A percentile compares a stretch with the other conserved stretches of the same genome.
These are phyloP conservation scores for Candida pseudoviswanathii DNA, from an alignment of 1,139 yeast genomes.

Conservation along the genomic window DNA sequence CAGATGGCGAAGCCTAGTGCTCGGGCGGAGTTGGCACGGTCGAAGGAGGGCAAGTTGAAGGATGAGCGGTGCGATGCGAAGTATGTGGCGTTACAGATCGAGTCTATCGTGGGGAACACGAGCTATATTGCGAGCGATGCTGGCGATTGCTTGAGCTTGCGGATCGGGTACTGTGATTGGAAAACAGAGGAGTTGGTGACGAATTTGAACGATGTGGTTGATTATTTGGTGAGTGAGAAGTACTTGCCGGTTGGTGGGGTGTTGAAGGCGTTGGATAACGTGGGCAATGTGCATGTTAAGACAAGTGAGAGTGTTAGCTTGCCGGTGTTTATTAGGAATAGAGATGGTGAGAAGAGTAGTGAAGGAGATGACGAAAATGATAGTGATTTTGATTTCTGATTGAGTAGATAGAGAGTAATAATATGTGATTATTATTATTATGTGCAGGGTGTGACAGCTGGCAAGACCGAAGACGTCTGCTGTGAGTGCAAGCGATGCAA, in stretches of 20 bases:
- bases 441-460: neutral
- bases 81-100: slow-evolving; percentile 61
- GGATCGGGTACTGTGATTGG: slow-evolving; percentile 56
- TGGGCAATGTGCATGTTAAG: slow-evolving; percentile 58
- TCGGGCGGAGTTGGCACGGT: slow-evolving; percentile 37
- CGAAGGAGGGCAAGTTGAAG: slow-evolving; percentile 43
- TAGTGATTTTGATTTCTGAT: slow-evolving; percentile 33
- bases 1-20: slow-evolving; percentile 61
- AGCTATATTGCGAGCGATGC: slow-evolving; percentile 58
- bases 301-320: slow-evolving; percentile 66
- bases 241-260: slow-evolving; percentile 63
- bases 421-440: neutral
- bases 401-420: neutral
- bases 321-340: slow-evolving; percentile 29
- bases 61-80: slow-evolving; percentile 62
- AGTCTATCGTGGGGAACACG: slow-evolving; percentile 61
- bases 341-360: slow-evolving; percentile 19
- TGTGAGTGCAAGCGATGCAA: too few species aligned
- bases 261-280: slow-evolving; percentile 39
- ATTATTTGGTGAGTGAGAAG: slow-evolving; percentile 50
- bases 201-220: slow-evolving; percentile 58
- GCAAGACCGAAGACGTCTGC: too few species aligned
- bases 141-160: slow-evolving; percentile 52
- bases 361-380: slow-evolving; percentile 23
- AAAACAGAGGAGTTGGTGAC: slow-evolving; percentile 43